phyloP scores from a whole-genome alignment of 176 grass and related monocot species.

The Areca catechu region DNA sequence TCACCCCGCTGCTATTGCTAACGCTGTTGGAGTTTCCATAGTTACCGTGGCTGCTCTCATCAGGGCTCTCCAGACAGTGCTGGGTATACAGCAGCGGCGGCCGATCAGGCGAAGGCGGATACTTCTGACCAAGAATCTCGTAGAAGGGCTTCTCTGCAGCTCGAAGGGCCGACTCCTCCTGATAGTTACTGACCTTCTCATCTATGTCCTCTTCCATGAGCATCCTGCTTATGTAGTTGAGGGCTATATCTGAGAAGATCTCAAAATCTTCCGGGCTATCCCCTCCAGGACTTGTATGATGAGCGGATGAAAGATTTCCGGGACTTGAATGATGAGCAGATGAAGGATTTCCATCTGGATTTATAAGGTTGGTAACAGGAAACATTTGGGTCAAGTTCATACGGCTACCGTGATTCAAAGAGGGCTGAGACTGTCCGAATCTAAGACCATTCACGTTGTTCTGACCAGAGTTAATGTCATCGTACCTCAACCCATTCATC shows the following conservation, averaged over 20 bases:
- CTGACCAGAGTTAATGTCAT: conserved; percentile 10
- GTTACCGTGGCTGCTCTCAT: conserved; percentile 33
- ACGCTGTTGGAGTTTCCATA: conserved; percentile 19
- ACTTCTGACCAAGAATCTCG: conserved; percentile 93
- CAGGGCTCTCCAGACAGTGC: conserved; percentile 32
- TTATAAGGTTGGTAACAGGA: neutral
- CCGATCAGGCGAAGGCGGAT: conserved; percentile 49
- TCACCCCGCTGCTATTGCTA: conserved; percentile 11
- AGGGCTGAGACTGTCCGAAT: neutral
- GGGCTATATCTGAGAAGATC: conserved; percentile 81
- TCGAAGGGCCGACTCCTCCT: conserved; percentile 59
- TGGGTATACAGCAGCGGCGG: neutral
- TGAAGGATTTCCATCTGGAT: neutral
- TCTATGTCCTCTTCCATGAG: conserved; percentile 98
- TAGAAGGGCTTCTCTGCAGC: conserved; percentile 81
- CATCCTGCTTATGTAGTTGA: conserved; percentile 86
- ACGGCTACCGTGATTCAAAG: neutral
- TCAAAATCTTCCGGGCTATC: conserved; percentile 82
- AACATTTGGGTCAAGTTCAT: conserved; percentile 15
- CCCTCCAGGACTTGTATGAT: conserved; percentile 23
- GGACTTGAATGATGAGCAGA: conserved; percentile 16
- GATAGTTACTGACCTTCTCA: conserved; percentile 79
- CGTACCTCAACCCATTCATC: conserved; percentile 11
- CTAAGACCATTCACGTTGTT: conserved; percentile 5
- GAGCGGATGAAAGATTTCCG: neutral